phyloP scores from a whole-genome alignment of 2,329 filamentous ascomycete species.

The Pyrenochaeta sp. region DNA sequence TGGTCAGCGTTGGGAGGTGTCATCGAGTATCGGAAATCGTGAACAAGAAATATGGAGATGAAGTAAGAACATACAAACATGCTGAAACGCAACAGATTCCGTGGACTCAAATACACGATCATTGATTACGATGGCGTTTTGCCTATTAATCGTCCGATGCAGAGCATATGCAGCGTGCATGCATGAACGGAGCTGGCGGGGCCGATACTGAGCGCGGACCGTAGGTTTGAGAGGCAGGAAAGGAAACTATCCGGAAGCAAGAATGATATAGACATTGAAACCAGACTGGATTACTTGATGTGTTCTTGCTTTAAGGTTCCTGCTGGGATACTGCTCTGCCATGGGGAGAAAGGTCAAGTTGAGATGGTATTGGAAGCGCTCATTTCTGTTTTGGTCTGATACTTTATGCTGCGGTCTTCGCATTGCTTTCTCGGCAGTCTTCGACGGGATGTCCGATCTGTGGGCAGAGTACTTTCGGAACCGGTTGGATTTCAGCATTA shows the following conservation, averaged over 20 bases:
- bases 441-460: too few species aligned
- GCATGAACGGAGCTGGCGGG: not conserved
- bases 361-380: too few species aligned
- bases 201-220: not conserved
- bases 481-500: too few species aligned
- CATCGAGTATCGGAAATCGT: conserved; percentile 6
- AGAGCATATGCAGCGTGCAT: not conserved
- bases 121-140: not conserved
- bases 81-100: conserved; percentile 1
- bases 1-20: conserved; percentile 12
- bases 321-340: too few species aligned
- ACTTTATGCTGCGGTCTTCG: too few species aligned
- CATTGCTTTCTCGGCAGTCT: too few species aligned
- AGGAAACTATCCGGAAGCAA: not conserved
- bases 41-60: not conserved
- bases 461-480: not conserved
- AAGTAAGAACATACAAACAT: conserved; percentile 2
- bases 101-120: not conserved
- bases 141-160: not conserved
- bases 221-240: not conserved
- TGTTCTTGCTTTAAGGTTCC: too few species aligned
- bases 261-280: not conserved
- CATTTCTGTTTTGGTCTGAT: too few species aligned
- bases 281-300: too few species aligned
- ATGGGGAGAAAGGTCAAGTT: too few species aligned